Percentiles rank a stretch among this genome's conserved stretches.
These are phyloP conservation scores for Blastocystis hominis DNA, from an alignment of 352 stramenopile genomes.

Conservation along the genomic window DNA sequence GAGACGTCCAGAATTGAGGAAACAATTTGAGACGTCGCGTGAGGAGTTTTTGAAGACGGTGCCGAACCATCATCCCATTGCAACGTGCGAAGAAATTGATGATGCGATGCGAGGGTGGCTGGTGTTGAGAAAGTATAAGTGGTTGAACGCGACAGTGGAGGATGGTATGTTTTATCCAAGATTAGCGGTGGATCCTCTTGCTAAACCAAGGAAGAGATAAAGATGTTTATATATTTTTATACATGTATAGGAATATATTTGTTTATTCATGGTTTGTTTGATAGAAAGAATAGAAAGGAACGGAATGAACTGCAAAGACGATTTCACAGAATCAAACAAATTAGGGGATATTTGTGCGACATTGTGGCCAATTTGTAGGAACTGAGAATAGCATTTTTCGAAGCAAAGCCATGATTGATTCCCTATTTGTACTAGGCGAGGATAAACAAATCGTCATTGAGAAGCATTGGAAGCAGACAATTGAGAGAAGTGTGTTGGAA, in stretches of 20 bases:
- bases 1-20: not conserved
- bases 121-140: not conserved
- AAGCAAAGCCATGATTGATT: slow-evolving; percentile 41
- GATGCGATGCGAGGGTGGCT: slow-evolving; percentile 11
- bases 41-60: not conserved
- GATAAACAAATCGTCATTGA: slow-evolving; percentile 41
- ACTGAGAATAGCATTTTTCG: not conserved
- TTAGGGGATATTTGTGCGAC: too few species aligned
- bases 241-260: not conserved
- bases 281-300: not conserved
- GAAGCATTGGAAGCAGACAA: slow-evolving; percentile 24
- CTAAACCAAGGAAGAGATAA: not conserved
- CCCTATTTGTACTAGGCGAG: slow-evolving; percentile 47
- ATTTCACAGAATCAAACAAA: too few species aligned
- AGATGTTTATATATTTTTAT: not conserved
- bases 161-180: slow-evolving; percentile 30
- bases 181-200: not conserved
- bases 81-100: slow-evolving; percentile 8
- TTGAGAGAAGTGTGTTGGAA: slow-evolving; percentile 1
- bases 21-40: not conserved
- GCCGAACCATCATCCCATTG: not conserved
- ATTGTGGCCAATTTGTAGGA: too few species aligned
- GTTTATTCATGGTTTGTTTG: not conserved
- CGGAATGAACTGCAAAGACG: too few species aligned
- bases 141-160: not conserved